Base-by-base conservation (phyloP, 495 filamentous ascomycete species). In the Penicillium atrosanguineum region DNA sequence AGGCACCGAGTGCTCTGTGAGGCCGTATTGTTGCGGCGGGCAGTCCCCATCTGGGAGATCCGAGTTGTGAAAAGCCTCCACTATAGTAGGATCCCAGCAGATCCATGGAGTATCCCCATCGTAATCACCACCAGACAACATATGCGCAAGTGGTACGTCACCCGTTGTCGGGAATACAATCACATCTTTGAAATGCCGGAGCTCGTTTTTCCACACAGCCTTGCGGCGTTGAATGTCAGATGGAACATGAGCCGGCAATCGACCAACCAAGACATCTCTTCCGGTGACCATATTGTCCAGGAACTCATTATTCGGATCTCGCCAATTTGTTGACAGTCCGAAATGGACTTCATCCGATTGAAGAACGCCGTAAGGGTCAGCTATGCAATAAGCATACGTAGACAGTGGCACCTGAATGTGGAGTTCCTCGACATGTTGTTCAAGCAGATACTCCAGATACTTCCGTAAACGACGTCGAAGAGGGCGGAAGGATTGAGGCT, bases 71-170 rank as follows among this genome's bases (percentile, higher is more conserved):
- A 97, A 98, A n/a, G 74, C 79, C 5, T 79, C 60, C 0, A 95
- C 90, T 14, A 97, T 83, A 0, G 71, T 72, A 2, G 77, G 76
- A 52, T 97, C 91, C 92, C 91, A 97, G 67, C 91, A 96, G 15
- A 95, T 74, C 91, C 91, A 94, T 0, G 85, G 88, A 38, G 79
- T 86, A 58, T 98, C 94, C 0, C 94, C 94, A 53, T 97, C 93
- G 65, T 97, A 97, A 69, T 98, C 94, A 8, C 94, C 94, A 14
- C 93, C 94, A 4, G 90, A 94, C 0, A 97, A 76, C 67, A 90
- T 89, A 29, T 84, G 81, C 0, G 91, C 94, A 1, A 95, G 78
- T 0, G 90, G 82, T 19, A 78, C 77, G 11, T 79, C 46, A 0
- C 94, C 92, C 58, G 80, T 81, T 0, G 79, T 78, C 0, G 94